These are phyloP conservation scores for Moesziomyces sp. DNA, from an alignment of 1,284 basidiomycete species.

Conservation along the genomic window DNA sequence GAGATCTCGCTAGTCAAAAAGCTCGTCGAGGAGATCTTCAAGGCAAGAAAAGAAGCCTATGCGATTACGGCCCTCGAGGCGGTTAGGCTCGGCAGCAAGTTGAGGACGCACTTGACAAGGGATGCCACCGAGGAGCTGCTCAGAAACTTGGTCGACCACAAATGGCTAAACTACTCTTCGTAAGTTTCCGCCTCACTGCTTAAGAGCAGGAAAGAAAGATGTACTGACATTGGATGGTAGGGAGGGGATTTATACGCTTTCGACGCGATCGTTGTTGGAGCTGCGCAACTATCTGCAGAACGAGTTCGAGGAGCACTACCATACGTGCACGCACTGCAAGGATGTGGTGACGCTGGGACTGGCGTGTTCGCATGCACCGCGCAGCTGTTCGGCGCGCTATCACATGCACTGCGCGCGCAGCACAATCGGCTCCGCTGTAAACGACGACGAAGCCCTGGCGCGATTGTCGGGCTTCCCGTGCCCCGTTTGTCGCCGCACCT, in stretches of 20 bases:
- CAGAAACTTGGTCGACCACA: slow-evolving; percentile 80
- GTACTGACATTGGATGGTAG: neutral
- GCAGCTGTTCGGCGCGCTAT: slow-evolving; percentile 21
- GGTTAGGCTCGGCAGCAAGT: slow-evolving; percentile 71
- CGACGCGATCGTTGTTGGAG: slow-evolving; percentile 79
- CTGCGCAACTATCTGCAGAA: slow-evolving; percentile 79
- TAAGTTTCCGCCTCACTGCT: slow-evolving; percentile 68
- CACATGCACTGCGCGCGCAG: slow-evolving; percentile 42
- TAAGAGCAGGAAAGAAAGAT: neutral
- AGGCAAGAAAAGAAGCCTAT: slow-evolving; percentile 78
- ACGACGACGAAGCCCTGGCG: slow-evolving; percentile 26
- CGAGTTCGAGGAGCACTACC: slow-evolving; percentile 75
- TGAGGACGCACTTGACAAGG: slow-evolving; percentile 77
- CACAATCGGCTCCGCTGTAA: slow-evolving; percentile 14
- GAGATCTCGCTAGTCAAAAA: slow-evolving; percentile 58
- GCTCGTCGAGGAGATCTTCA: slow-evolving; percentile 81
- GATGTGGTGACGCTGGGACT: slow-evolving; percentile 71
- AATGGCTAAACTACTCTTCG: slow-evolving; percentile 82
- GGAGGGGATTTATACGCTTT: slow-evolving; percentile 78
- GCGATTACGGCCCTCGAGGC: slow-evolving; percentile 81
- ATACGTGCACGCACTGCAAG: slow-evolving; percentile 80
- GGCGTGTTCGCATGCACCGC: slow-evolving; percentile 14
- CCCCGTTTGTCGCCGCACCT: slow-evolving; percentile 9
- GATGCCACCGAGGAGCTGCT: slow-evolving; percentile 79
- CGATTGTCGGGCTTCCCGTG: slow-evolving; percentile 21